Evolutionary conservation across 306 rosid species (phyloP).

Genomic region (Prinsepia uniflora): DNA sequence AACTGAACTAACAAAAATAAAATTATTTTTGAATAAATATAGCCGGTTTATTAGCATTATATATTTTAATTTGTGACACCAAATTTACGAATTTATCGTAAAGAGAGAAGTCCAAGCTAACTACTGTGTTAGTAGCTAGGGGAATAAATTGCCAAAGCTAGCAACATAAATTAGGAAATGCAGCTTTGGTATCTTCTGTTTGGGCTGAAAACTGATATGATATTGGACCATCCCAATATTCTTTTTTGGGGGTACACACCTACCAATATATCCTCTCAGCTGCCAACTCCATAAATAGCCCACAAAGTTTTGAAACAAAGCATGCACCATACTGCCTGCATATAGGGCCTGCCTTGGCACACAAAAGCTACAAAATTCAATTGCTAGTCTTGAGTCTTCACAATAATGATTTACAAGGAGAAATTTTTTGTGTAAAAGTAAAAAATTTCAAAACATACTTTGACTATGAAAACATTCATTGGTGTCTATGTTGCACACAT

Average conservation of each 20-base stretch:
- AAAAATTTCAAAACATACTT: neutral
- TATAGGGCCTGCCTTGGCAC: slow-evolving; percentile 32
- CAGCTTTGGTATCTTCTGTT: neutral
- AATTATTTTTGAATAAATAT: too few species aligned
- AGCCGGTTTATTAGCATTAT: too few species aligned
- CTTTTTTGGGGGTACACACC: too few species aligned
- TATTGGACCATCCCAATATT: neutral
- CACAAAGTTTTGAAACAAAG: slow-evolving; percentile 19
- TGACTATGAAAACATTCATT: neutral
- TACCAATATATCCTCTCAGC: neutral
- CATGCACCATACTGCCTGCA: slow-evolving; percentile 10
- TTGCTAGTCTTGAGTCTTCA: slow-evolving; percentile 5
- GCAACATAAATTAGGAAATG: neutral
- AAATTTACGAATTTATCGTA: too few species aligned
- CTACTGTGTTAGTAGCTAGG: neutral
- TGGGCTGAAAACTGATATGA: neutral
- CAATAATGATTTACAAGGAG: slow-evolving; percentile 19
- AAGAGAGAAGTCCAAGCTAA: too few species aligned
- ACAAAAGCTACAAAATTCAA: slow-evolving; percentile 6
- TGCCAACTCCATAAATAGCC: slow-evolving; percentile 38
- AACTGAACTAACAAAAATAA: too few species aligned
- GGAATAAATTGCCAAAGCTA: neutral
- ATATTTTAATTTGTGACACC: too few species aligned
- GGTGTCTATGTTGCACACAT: neutral
- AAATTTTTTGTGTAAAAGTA: neutral